These are phyloP conservation scores for Agapanthus africanus DNA, from an alignment of 106 monocot genomes.

Conservation along the genomic window DNA sequence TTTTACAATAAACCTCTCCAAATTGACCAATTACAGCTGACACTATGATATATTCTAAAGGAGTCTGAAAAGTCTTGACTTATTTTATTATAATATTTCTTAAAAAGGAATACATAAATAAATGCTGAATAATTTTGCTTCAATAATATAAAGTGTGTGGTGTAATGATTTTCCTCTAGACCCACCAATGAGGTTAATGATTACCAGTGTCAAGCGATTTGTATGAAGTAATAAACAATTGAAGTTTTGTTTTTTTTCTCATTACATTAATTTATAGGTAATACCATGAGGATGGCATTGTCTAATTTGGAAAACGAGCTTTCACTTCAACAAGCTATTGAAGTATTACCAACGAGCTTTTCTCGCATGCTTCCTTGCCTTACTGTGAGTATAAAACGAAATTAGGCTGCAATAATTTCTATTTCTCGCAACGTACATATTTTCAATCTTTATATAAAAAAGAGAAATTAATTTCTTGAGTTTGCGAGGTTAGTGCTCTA, in stretches of 20 bases:
- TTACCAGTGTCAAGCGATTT: background rate
- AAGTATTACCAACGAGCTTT: conserved; percentile 21
- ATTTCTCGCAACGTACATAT: background rate
- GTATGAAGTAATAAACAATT: background rate
- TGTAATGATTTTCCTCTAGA: background rate
- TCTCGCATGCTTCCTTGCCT: conserved; percentile 18
- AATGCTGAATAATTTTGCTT: background rate
- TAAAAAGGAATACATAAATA: background rate
- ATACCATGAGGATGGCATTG: conserved; percentile 15
- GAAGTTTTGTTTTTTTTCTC: background rate
- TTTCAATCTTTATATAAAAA: background rate
- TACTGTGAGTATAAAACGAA: conserved; percentile 23
- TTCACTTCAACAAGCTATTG: conserved; percentile 25
- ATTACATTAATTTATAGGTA: conserved; percentile 22
- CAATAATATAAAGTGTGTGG: background rate
- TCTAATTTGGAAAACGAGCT: conserved; percentile 12
- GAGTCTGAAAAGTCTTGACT: too few species aligned
- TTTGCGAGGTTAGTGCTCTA: background rate
- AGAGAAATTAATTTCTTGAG: background rate
- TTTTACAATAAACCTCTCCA: too few species aligned
- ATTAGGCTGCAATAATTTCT: background rate
- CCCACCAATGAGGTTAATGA: background rate
- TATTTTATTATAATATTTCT: too few species aligned
- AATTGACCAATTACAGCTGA: too few species aligned
- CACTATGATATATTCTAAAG: too few species aligned